These are phyloP conservation scores for Monascus ruber DNA, from an alignment of 2,329 filamentous ascomycete genomes.

Conservation along the genomic window DNA sequence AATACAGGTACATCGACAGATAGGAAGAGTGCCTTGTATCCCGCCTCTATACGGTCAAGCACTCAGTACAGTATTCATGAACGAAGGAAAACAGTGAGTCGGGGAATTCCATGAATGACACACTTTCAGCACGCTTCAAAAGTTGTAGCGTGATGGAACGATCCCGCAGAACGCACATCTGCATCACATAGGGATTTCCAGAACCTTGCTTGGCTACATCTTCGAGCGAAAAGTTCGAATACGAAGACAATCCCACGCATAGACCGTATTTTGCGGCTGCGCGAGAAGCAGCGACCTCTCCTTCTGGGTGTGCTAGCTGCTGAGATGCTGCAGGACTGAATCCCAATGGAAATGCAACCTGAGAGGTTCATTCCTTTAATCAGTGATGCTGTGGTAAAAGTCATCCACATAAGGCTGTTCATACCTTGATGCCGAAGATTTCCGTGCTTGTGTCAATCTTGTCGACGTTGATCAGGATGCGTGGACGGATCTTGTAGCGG, in stretches of 20 bases:
- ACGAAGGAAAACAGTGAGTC: too few relatives aligned
- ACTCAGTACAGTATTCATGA: too few relatives aligned
- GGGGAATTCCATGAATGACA: too few relatives aligned
- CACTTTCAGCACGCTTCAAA: slow-evolving; percentile 34
- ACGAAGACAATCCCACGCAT: slow-evolving; percentile 39
- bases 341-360: slow-evolving; percentile 37
- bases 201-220: slow-evolving; percentile 34
- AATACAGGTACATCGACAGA: slow-evolving; percentile 45
- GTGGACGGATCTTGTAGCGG: slow-evolving; percentile 39
- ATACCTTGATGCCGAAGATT: slow-evolving; percentile 32
- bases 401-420: too few relatives aligned
- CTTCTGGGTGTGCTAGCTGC: slow-evolving; percentile 41
- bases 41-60: slow-evolving; percentile 20
- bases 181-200: slow-evolving; percentile 41
- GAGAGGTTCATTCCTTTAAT: too few relatives aligned
- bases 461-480: slow-evolving; percentile 34
- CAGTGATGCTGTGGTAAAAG: too few relatives aligned
- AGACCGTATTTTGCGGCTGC: slow-evolving; percentile 35
- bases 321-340: slow-evolving; percentile 46
- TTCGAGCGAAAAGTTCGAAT: slow-evolving; percentile 35
- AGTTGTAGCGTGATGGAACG: slow-evolving; percentile 31
- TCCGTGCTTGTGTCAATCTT: slow-evolving; percentile 34
- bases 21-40: slow-evolving; percentile 45
- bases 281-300: slow-evolving; percentile 39
- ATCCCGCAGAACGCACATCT: slow-evolving; percentile 44